Conservation (phyloP, 495 filamentous ascomycete genomes). For the Hypoxylon intermedium region DNA sequence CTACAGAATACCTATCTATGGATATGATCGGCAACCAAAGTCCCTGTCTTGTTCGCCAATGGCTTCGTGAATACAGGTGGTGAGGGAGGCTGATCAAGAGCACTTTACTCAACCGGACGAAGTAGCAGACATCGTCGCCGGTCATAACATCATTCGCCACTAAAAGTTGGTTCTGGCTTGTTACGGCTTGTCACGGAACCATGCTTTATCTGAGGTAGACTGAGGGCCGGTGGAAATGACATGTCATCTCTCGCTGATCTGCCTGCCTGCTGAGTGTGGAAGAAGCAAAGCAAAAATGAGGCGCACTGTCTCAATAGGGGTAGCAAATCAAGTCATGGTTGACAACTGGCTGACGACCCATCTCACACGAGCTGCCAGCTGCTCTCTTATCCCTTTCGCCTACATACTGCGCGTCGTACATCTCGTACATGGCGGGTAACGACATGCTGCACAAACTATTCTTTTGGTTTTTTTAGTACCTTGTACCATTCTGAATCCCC, state of each 20-base stretch:
- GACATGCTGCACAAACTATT: conserved; percentile 18
- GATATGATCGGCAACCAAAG: conserved; percentile 8
- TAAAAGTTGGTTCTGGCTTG: not conserved
- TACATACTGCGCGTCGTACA: not conserved
- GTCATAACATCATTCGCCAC: not conserved
- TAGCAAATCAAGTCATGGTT: too few species aligned
- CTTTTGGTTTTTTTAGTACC: conserved; percentile 3
- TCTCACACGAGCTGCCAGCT: too few species aligned
- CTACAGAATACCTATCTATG: too few species aligned
- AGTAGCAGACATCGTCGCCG: not conserved
- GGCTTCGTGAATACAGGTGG: too few species aligned
- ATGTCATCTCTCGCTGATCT: conserved; percentile 22
- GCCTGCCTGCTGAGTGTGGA: not conserved
- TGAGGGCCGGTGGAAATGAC: conserved; percentile 17
- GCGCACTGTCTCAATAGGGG: too few species aligned
- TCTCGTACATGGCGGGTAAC: conserved; percentile 23
- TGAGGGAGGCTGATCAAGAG: too few species aligned
- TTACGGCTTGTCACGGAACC: conserved; percentile 4
- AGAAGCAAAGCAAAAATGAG: not conserved
- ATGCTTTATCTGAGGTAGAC: conserved; percentile 7
- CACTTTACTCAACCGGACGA: not conserved
- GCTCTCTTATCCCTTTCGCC: not conserved
- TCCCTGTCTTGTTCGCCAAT: not conserved
- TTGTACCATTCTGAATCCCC: not conserved
- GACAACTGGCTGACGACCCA: too few species aligned